Conservation (phyloP, 2,329 filamentous ascomycete genomes). For the Didymella sp. region DNA sequence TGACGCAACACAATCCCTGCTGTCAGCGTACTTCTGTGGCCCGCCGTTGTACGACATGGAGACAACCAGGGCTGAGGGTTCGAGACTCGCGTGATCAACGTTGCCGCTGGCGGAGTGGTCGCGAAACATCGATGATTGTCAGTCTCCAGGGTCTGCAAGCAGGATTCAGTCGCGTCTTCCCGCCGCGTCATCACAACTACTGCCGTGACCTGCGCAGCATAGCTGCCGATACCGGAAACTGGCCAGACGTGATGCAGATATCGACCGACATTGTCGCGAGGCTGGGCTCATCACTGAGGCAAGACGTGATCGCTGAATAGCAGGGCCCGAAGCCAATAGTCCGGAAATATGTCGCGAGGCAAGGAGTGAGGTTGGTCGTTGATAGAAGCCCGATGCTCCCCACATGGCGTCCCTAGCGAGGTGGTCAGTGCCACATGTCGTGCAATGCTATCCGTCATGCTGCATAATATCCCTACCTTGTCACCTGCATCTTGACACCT, state of each 20-base stretch:
- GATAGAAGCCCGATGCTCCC: slow-evolving; percentile 16
- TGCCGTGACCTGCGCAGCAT: background rate
- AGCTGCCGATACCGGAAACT: slow-evolving; percentile 12
- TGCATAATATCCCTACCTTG: slow-evolving; percentile 7
- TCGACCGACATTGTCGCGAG: slow-evolving; percentile 9
- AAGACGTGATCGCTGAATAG: background rate
- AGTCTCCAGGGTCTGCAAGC: background rate
- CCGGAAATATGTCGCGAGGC: background rate
- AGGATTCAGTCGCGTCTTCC: background rate
- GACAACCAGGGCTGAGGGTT: background rate
- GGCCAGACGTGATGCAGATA: background rate
- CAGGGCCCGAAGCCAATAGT: slow-evolving; percentile 5
- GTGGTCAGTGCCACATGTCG: slow-evolving; percentile 12
- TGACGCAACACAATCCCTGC: background rate
- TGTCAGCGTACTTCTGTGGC: background rate
- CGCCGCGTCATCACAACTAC: background rate
- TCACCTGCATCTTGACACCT: slow-evolving; percentile 11
- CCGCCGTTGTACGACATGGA: background rate
- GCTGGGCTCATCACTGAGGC: slow-evolving; percentile 5
- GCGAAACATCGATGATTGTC: background rate
- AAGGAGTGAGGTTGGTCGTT: slow-evolving; percentile 20
- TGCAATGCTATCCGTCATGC: slow-evolving; percentile 20
- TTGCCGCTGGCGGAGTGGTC: background rate
- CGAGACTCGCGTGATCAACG: background rate
- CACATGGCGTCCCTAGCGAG: slow-evolving; percentile 20